phyloP scores from a whole-genome alignment of 495 filamentous ascomycete species.

The Aspergillus funiculosus region DNA sequence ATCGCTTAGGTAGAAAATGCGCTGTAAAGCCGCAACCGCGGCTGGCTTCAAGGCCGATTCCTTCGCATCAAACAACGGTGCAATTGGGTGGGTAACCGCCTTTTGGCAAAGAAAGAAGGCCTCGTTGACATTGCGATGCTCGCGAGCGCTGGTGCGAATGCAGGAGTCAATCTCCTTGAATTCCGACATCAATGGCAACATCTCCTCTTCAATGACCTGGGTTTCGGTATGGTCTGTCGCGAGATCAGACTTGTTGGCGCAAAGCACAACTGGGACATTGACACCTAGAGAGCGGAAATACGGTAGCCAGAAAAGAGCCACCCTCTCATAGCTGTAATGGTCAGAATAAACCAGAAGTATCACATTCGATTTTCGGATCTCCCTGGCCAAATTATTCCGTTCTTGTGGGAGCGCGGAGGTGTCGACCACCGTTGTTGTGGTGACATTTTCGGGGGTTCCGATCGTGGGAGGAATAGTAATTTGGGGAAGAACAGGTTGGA shows the following conservation, averaged over 20 bases:
- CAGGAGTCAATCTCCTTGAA: slow-evolving; percentile 99
- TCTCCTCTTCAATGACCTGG: slow-evolving; percentile 89
- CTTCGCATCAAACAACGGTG: slow-evolving; percentile 93
- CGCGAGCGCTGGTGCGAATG: slow-evolving; percentile 88
- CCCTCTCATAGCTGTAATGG: slow-evolving; percentile 96
- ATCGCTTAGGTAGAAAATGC: slow-evolving; percentile 93
- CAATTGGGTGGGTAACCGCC: slow-evolving; percentile 96
- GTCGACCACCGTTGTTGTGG: slow-evolving; percentile 91
- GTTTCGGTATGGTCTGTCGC: slow-evolving; percentile 61
- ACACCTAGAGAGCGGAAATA: slow-evolving; percentile 95
- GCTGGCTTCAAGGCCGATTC: slow-evolving; percentile 83
- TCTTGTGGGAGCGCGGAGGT: slow-evolving; percentile 95
- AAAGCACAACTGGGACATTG: slow-evolving; percentile 95
- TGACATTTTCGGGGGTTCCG: slow-evolving; percentile 89
- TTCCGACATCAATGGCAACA: slow-evolving; percentile 96
- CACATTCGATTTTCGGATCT: slow-evolving; percentile 93
- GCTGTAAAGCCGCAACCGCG: slow-evolving; percentile 73
- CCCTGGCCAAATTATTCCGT: slow-evolving; percentile 76
- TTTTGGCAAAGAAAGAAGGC: slow-evolving; percentile 97
- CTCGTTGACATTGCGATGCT: slow-evolving; percentile 94
- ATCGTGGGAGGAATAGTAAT: slow-evolving; percentile 87
- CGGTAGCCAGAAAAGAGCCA: slow-evolving; percentile 95
- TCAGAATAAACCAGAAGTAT: slow-evolving; percentile 97
- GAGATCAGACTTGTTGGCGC: slow-evolving; percentile 93
- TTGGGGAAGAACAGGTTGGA: slow-evolving; percentile 87